These are phyloP conservation scores for Penicillium robsamsonii DNA, from an alignment of 495 filamentous ascomycete species.

Conservation along the genomic window DNA sequence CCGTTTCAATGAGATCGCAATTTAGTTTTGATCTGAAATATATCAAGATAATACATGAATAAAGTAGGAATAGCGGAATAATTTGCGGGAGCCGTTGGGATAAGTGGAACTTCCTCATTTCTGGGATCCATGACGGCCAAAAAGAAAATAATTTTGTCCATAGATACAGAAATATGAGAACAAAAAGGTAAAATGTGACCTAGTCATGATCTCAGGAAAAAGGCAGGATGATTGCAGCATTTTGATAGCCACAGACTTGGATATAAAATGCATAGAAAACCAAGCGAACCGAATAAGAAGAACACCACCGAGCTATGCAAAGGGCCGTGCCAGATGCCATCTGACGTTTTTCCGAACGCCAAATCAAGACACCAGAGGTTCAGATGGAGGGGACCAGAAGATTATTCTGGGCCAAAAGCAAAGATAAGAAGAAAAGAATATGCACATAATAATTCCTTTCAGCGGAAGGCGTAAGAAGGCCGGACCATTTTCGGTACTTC, in stretches of 20 bases:
- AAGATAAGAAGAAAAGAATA: conserved; percentile 3
- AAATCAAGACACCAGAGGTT: neutral
- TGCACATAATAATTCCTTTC: conserved; percentile 5
- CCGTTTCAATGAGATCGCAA: neutral
- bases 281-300: conserved; percentile 4
- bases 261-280: neutral
- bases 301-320: conserved; percentile 30
- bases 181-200: neutral
- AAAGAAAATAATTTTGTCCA: neutral
- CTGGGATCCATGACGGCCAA: neutral
- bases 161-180: neutral
- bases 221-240: neutral
- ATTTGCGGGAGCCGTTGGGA: neutral
- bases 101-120: neutral
- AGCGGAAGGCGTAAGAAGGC: conserved; percentile 45
- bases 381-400: neutral
- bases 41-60: neutral
- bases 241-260: neutral
- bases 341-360: conserved; percentile 15
- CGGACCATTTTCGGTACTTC: conserved; percentile 42
- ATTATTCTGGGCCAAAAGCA: conserved; percentile 12
- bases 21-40: neutral
- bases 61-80: neutral
- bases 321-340: conserved; percentile 10
- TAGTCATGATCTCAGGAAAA: neutral